Conservation (phyloP, 2,329 filamentous ascomycete species). For the Corinectria fuckeliana region DNA sequence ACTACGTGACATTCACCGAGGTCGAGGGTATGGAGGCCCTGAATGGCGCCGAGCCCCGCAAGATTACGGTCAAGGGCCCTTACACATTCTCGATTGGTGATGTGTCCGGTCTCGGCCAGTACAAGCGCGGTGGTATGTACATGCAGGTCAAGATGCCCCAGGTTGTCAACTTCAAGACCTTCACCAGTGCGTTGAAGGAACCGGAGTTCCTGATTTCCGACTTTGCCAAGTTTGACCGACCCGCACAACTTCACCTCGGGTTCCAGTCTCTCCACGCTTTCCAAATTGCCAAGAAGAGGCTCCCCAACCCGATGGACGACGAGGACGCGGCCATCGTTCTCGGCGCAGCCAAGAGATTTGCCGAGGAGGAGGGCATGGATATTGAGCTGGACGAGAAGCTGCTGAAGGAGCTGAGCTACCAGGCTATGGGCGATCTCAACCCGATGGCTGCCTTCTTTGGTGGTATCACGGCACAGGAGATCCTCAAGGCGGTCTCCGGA, state of each 20-base stretch:
- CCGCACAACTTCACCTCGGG: conserved; percentile 87
- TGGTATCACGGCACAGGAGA: conserved; percentile 90
- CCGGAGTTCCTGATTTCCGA: conserved; percentile 93
- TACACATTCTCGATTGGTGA: conserved; percentile 98
- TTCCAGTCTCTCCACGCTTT: conserved; percentile 93
- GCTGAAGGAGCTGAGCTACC: conserved; percentile 90
- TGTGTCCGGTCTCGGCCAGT: conserved; percentile 84
- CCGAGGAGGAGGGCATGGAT: conserved; percentile 70
- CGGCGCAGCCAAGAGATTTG: conserved; percentile 76
- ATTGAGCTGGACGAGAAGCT: conserved; percentile 88
- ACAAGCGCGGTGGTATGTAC: conserved; percentile 87
- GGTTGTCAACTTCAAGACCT: conserved; percentile 84
- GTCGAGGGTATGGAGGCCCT: conserved; percentile 89
- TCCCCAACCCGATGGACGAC: conserved; percentile 85
- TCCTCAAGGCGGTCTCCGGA: conserved; percentile 94
- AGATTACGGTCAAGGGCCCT: conserved; percentile 92
- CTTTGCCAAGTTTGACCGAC: conserved; percentile 97
- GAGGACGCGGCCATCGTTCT: conserved; percentile 81
- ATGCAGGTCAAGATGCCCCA: conserved; percentile 99
- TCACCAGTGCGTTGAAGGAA: conserved; percentile 79
- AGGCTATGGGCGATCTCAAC: conserved; percentile 87
- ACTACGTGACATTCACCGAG: conserved; percentile 94
- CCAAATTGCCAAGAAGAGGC: conserved; percentile 72
- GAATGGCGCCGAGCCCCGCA: conserved; percentile 83
- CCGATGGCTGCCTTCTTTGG: conserved; percentile 96